Evolutionary conservation across 441 rosid species (phyloP).

Genomic region (Biscutella laevigata): DNA sequence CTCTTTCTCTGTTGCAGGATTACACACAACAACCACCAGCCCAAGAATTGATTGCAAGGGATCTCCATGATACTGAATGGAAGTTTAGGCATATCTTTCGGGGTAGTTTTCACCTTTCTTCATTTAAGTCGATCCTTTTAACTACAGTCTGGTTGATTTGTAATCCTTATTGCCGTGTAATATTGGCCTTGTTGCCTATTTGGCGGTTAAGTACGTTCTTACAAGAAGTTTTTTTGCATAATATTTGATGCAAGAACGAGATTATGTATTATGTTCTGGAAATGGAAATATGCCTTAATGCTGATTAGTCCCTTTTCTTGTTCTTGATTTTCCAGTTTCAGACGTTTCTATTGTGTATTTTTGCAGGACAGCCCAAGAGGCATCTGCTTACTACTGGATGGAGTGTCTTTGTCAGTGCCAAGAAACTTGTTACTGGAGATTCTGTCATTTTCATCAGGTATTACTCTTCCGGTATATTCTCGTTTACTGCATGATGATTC

Average conservation of each 20-base stretch:
- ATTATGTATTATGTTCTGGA: not conserved
- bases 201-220: not conserved
- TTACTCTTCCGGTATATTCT: not conserved
- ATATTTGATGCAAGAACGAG: not conserved
- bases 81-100: constrained; percentile 66
- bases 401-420: too few relatives aligned
- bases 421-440: constrained; percentile 70
- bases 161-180: not conserved
- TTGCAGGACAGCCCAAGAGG: constrained; percentile 77
- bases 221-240: not conserved
- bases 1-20: constrained; percentile 14
- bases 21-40: constrained; percentile 45
- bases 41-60: constrained; percentile 57
- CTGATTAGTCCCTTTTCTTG: not conserved
- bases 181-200: too few relatives aligned
- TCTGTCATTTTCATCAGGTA: constrained; percentile 69
- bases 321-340: not conserved
- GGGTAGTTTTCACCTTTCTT: constrained; percentile 29
- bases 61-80: constrained; percentile 69
- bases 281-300: not conserved
- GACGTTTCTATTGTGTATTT: not conserved
- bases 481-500: not conserved
- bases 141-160: not conserved
- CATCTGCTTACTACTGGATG: constrained; percentile 81
- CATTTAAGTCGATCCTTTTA: not conserved